These are phyloP conservation scores for Penicillium psychrofluorescens DNA, from an alignment of 495 filamentous ascomycete species.

Conservation along the genomic window DNA sequence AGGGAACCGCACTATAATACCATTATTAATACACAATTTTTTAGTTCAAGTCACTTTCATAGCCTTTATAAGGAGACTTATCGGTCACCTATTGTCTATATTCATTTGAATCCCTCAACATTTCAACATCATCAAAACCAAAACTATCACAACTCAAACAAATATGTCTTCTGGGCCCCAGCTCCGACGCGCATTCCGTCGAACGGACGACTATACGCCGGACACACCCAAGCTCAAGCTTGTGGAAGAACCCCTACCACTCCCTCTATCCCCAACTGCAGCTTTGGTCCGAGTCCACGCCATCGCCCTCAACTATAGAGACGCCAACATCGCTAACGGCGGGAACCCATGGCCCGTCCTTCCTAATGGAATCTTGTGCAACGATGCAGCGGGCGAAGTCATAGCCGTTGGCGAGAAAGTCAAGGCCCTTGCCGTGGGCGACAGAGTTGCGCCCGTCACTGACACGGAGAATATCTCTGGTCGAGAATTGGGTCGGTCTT, in stretches of 20 bases:
- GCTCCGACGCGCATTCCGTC: slow-evolving; percentile 15
- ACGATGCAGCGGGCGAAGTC: slow-evolving; percentile 31
- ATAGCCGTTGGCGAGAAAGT: slow-evolving; percentile 26
- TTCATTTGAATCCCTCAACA: too few relatives aligned
- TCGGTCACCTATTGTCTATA: too few relatives aligned
- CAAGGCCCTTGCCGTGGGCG: slow-evolving; percentile 14
- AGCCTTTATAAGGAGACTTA: too few relatives aligned
- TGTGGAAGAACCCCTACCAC: slow-evolving; percentile 10
- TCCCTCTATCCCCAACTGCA: slow-evolving; percentile 16
- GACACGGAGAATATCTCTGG: slow-evolving; percentile 25
- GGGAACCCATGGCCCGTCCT: slow-evolving; percentile 28
- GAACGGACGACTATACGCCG: slow-evolving; percentile 23
- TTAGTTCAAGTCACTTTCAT: too few relatives aligned
- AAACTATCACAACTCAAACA: too few relatives aligned
- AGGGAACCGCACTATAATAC: too few relatives aligned
- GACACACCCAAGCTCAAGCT: slow-evolving; percentile 18
- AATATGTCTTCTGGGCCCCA: too few relatives aligned
- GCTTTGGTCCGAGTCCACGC: slow-evolving; percentile 35
- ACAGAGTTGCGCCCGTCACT: slow-evolving; percentile 21
- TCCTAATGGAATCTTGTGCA: slow-evolving; percentile 23
- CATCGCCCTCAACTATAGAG: slow-evolving; percentile 38
- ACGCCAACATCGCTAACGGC: slow-evolving; percentile 32
- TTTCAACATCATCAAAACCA: too few relatives aligned
- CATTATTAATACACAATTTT: too few relatives aligned
- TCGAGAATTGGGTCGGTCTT: slow-evolving; percentile 13